Percentiles rank a stretch among this genome's conserved stretches.
Evolutionary conservation across 208 protist genomes (phyloP).

Genomic region (Vickermania ingenoplastis): DNA sequence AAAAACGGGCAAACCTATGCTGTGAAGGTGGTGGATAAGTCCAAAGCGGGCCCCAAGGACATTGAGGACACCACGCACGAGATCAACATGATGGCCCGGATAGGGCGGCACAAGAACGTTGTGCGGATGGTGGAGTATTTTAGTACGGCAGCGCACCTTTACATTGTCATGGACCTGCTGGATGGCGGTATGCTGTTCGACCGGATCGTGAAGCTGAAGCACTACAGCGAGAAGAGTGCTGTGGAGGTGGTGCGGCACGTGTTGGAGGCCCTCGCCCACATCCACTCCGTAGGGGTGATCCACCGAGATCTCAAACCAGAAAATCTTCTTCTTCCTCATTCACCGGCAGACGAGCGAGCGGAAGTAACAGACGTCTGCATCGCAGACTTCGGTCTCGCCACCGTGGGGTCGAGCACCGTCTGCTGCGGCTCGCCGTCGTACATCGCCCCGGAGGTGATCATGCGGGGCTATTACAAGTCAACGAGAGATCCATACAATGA

Average conservation of each 20-base stretch:
- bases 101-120: conserved; percentile 66
- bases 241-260: conserved; percentile 96
- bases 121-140: conserved; percentile 94
- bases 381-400: conserved; percentile 97
- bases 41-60: conserved; percentile 52
- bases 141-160: conserved; percentile 63
- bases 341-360: conserved; percentile 3
- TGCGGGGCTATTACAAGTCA: conserved; percentile 44
- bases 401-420: conserved; percentile 37
- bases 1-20: conserved; percentile 41
- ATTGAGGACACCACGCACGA: conserved; percentile 66
- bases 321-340: conserved; percentile 98
- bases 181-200: conserved; percentile 97
- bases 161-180: conserved; percentile 97
- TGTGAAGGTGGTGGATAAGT: conserved; percentile 79
- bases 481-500: conserved; percentile 42
- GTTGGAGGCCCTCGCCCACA: conserved; percentile 90
- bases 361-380: conserved; percentile 89
- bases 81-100: conserved; percentile 58
- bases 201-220: conserved; percentile 90
- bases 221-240: conserved; percentile 96
- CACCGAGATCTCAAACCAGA: conserved; percentile 98
- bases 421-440: conserved; percentile 77
- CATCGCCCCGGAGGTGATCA: conserved; percentile 79
- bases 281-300: conserved; percentile 96